These are phyloP conservation scores for Gossypium stocksii DNA, from an alignment of 345 rosid genomes.

Conservation along the genomic window DNA sequence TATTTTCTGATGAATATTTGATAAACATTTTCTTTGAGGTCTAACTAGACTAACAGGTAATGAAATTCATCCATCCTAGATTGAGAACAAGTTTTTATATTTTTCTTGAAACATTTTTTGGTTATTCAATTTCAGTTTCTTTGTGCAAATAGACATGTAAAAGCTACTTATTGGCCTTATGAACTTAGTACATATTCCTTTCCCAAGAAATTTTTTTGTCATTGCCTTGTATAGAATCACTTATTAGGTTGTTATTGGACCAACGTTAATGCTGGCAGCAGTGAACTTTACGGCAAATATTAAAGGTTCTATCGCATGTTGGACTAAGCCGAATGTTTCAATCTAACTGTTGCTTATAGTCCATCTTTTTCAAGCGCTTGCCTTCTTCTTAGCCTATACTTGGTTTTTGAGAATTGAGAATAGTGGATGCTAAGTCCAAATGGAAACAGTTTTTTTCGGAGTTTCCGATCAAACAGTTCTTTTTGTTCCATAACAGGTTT, in stretches of 20 bases:
- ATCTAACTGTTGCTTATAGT: background rate
- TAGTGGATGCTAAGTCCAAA: background rate
- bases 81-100: background rate
- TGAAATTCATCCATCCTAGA: background rate
- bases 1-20: background rate
- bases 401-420: background rate
- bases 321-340: background rate
- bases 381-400: background rate
- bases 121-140: background rate
- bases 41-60: background rate
- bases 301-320: slow-evolving; percentile 6
- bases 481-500: background rate
- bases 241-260: background rate
- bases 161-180: background rate
- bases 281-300: background rate
- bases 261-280: background rate
- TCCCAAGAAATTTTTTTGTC: background rate
- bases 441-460: background rate
- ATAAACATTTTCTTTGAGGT: background rate
- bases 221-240: slow-evolving; percentile 2
- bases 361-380: background rate
- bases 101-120: background rate
- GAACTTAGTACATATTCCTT: background rate
- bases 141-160: background rate
- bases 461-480: background rate